phyloP scores from a whole-genome alignment of 75 land plant species.

The Selaginella moellendorffii region DNA sequence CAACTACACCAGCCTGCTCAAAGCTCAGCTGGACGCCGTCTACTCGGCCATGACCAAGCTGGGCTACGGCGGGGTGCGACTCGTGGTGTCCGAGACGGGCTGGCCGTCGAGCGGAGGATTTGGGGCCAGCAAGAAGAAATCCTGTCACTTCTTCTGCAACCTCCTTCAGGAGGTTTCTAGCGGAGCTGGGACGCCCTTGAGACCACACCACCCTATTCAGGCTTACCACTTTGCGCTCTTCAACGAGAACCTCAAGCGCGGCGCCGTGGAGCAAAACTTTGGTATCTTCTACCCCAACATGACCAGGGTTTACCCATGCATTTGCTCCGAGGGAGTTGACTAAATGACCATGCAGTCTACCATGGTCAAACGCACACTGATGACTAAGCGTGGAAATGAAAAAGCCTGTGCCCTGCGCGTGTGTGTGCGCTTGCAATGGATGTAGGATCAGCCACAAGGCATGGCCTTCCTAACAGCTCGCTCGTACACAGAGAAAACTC shows the following conservation, averaged over 20 bases:
- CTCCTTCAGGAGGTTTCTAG: conserved; percentile 27
- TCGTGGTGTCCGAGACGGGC: conserved; percentile 48
- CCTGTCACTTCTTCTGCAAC: conserved; percentile 28
- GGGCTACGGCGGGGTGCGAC: conserved; percentile 11
- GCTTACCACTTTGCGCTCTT: conserved; percentile 46
- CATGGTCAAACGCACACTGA: no score
- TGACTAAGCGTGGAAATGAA: no score
- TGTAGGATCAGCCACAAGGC: no score
- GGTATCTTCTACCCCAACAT: conserved; percentile 25
- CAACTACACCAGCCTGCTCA: conserved; percentile 34
- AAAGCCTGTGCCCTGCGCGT: no score
- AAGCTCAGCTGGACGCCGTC: conserved; percentile 34
- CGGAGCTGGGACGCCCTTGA: conserved; percentile 33
- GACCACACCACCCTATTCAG: conserved; percentile 24
- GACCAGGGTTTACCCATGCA: conserved; percentile 48
- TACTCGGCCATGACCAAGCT: conserved; percentile 31
- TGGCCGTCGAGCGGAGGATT: conserved; percentile 37
- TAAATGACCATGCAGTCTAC: no score
- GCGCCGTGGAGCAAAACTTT: conserved; percentile 24
- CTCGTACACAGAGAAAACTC: no score
- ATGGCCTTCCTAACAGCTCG: no score
- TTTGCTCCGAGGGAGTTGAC: no score
- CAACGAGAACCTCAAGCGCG: conserved; percentile 32
- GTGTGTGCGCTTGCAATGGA: no score
- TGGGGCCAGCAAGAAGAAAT: conserved; percentile 26